Conservation (phyloP, 2,329 filamentous ascomycete genomes). For the Talaromyces sp. region DNA sequence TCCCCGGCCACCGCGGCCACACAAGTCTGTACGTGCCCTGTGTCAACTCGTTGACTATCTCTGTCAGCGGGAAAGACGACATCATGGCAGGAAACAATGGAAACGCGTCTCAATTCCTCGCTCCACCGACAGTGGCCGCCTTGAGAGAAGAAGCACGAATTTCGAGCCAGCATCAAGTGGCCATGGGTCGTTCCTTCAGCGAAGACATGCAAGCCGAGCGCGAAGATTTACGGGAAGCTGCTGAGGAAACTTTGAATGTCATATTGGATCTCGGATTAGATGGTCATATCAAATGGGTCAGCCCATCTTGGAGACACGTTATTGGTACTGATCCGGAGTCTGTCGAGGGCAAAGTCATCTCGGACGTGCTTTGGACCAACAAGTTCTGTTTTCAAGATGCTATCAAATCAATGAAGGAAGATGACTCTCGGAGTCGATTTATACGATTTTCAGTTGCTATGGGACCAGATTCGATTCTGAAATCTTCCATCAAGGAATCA, state of each 20-base stretch:
- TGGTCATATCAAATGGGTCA: conserved; percentile 89
- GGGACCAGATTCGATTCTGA: conserved; percentile 63
- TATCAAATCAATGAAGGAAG: conserved; percentile 81
- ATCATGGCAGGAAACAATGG: conserved; percentile 41
- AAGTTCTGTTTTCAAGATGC: conserved; percentile 74
- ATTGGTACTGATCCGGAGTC: conserved; percentile 71
- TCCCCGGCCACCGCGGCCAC: not conserved
- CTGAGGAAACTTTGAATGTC: conserved; percentile 92
- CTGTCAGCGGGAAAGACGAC: conserved; percentile 11
- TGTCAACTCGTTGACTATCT: conserved; percentile 6
- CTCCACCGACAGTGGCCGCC: conserved; percentile 41
- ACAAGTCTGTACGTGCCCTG: not conserved
- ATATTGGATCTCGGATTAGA: conserved; percentile 92
- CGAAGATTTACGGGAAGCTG: conserved; percentile 88
- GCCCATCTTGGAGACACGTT: conserved; percentile 90
- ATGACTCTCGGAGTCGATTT: conserved; percentile 88
- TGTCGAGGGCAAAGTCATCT: conserved; percentile 70
- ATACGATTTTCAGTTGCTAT: conserved; percentile 72
- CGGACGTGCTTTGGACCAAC: conserved; percentile 75
- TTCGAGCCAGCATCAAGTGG: conserved; percentile 27
- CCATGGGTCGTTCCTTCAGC: conserved; percentile 63
- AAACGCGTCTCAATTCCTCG: conserved; percentile 36
- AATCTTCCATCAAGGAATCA: conserved; percentile 25
- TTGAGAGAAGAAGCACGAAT: conserved; percentile 41
- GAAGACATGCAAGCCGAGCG: conserved; percentile 89